Evolutionary conservation across 164 flowering plant species (phyloP).

Genomic region (Tetracentron sinense): DNA sequence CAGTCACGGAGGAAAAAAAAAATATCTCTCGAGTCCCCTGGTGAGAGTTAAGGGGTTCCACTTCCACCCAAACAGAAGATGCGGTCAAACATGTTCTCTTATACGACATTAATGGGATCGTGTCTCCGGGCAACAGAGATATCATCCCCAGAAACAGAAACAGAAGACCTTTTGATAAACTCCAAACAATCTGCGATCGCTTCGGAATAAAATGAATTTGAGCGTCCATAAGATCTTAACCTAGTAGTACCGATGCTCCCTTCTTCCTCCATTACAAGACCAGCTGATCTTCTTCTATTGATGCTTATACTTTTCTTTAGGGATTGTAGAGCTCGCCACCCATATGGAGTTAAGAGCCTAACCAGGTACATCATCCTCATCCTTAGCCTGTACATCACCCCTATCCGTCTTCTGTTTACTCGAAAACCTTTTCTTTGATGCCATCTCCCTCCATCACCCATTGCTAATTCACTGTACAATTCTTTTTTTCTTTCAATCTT

Average conservation of each 20-base stretch:
- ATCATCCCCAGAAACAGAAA: conserved; percentile 36
- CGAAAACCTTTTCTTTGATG: conserved; percentile 26
- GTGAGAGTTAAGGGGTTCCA: no score
- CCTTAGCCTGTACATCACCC: conserved; percentile 33
- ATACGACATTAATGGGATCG: no score
- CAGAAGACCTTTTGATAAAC: conserved; percentile 56
- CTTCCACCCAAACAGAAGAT: no score
- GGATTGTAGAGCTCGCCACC: conserved; percentile 19
- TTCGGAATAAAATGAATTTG: conserved; percentile 66
- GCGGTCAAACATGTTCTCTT: no score
- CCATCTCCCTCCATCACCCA: conserved; percentile 11
- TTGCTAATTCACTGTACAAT: not conserved
- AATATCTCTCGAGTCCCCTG: no score
- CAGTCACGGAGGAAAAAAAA: no score
- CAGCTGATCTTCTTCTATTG: conserved; percentile 13
- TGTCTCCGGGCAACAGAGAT: conserved; percentile 6
- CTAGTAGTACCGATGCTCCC: not conserved
- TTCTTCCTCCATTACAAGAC: not conserved
- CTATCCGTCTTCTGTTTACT: conserved; percentile 32
- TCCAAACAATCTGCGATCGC: conserved; percentile 84
- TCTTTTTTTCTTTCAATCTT: no score
- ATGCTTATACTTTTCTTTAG: conserved; percentile 17
- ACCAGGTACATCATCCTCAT: conserved; percentile 32
- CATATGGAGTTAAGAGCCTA: conserved; percentile 29
- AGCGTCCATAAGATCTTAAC: conserved; percentile 33